phyloP scores from a whole-genome alignment of 2,329 filamentous ascomycete species.

The Ophiostoma montium region DNA sequence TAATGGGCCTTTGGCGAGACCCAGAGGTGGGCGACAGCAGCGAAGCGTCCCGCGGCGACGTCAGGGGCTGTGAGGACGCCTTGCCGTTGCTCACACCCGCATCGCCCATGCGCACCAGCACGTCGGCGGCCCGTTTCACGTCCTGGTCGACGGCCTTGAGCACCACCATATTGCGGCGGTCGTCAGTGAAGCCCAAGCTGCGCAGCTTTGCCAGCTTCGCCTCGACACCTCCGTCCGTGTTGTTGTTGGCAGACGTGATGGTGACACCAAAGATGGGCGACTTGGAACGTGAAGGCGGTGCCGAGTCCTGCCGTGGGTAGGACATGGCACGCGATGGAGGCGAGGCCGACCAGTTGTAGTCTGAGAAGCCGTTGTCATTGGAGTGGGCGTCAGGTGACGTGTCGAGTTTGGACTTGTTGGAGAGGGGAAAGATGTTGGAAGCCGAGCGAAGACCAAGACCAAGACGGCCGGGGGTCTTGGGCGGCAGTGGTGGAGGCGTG shows the following conservation, averaged over 20 bases:
- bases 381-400: slow-evolving; percentile 17
- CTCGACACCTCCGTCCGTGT: slow-evolving; percentile 38
- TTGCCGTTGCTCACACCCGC: slow-evolving; percentile 49
- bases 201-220: slow-evolving; percentile 62
- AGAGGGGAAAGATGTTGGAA: slow-evolving; percentile 55
- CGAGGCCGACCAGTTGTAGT: slow-evolving; percentile 20
- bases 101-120: slow-evolving; percentile 70
- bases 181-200: slow-evolving; percentile 87
- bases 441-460: slow-evolving; percentile 42
- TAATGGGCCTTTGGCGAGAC: slow-evolving; percentile 11
- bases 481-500: slow-evolving; percentile 45
- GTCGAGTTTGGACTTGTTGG: slow-evolving; percentile 46
- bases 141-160: slow-evolving; percentile 75
- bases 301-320: slow-evolving; percentile 15
- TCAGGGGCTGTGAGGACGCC: slow-evolving; percentile 16
- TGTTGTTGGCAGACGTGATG: slow-evolving; percentile 32
- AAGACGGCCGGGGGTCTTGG: slow-evolving; percentile 51
- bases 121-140: slow-evolving; percentile 73
- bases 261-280: slow-evolving; percentile 57
- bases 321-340: slow-evolving; percentile 14
- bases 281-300: slow-evolving; percentile 29
- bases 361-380: slow-evolving; percentile 3
- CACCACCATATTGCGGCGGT: slow-evolving; percentile 63
- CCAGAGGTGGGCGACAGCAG: slow-evolving; percentile 26
- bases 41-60: slow-evolving; percentile 31